These are phyloP conservation scores for Cercospora sp. DNA, from an alignment of 2,329 filamentous ascomycete species.

Conservation along the genomic window DNA sequence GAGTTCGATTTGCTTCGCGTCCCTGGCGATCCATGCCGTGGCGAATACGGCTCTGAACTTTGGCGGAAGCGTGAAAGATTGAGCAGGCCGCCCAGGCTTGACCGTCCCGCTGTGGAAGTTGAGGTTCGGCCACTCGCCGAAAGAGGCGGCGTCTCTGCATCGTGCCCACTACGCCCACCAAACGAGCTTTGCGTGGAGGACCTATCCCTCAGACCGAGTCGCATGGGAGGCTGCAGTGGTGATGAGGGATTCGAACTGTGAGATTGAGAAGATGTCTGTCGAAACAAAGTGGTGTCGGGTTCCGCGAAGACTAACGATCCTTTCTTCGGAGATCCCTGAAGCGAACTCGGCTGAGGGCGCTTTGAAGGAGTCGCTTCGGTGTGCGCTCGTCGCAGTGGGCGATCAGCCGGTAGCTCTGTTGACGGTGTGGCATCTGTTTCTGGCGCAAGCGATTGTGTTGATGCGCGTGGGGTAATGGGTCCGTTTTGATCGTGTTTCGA, in stretches of 20 bases:
- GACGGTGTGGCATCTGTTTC: conserved; percentile 24
- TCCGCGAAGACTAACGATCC: conserved; percentile 50
- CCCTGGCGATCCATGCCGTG: conserved; percentile 69
- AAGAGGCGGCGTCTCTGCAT: conserved; percentile 66
- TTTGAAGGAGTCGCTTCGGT: conserved; percentile 33
- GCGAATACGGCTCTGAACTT: conserved; percentile 69
- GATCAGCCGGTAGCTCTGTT: conserved; percentile 21
- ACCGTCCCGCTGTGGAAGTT: conserved; percentile 79
- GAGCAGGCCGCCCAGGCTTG: conserved; percentile 89
- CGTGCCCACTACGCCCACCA: conserved; percentile 65
- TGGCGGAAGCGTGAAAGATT: conserved; percentile 75
- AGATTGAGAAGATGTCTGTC: conserved; percentile 63
- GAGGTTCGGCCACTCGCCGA: conserved; percentile 66
- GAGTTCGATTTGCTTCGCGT: conserved; percentile 81
- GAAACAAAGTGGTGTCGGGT: conserved; percentile 51
- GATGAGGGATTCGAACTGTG: conserved; percentile 65
- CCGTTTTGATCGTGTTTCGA: conserved; percentile 41
- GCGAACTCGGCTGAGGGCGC: conserved; percentile 22
- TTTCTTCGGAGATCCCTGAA: conserved; percentile 48
- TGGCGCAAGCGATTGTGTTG: conserved; percentile 33
- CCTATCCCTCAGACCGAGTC: conserved; percentile 66
- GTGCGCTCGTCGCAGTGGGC: conserved; percentile 30
- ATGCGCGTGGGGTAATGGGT: conserved; percentile 42
- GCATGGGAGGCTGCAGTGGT: conserved; percentile 59
- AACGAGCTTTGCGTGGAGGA: conserved; percentile 90